A percentile compares a stretch with the other conserved stretches of the same genome.
phyloP scores from a whole-genome alignment of 257 asterid genomes.

The Ocimum tenuiflorum region DNA sequence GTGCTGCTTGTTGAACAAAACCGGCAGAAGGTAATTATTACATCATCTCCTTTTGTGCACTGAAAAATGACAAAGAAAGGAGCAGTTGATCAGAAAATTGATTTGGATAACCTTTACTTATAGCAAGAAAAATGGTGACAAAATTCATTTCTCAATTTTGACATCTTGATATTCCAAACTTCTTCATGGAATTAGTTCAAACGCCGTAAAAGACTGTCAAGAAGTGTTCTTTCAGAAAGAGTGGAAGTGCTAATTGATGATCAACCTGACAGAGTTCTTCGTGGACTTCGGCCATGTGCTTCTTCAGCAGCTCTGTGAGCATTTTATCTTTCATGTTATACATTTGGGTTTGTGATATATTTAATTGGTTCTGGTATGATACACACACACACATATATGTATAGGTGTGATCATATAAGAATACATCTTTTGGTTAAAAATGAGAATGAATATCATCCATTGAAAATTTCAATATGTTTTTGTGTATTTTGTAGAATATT shows the following conservation, averaged over 20 bases:
- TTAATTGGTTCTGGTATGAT: no score
- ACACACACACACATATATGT: no score
- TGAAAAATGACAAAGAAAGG: no score
- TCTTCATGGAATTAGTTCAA: conserved; percentile 39
- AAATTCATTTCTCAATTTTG: background rate
- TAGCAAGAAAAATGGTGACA: background rate
- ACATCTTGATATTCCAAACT: conserved; percentile 9
- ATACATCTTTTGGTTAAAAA: no score
- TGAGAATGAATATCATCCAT: no score
- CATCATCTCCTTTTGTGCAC: background rate
- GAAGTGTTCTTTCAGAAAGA: conserved; percentile 59
- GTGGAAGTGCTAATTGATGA: conserved; percentile 56
- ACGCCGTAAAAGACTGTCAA: conserved; percentile 46
- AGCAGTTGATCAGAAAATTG: no score
- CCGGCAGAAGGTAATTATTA: conserved; percentile 43
- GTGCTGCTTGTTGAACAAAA: conserved; percentile 50
- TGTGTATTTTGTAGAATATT: no score
- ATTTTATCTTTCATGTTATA: conserved; percentile 10
- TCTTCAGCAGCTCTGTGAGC: conserved; percentile 65
- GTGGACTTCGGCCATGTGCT: conserved; percentile 66
- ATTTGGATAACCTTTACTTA: background rate
- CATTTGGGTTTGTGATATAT: conserved; percentile 12
- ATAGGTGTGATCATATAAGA: no score
- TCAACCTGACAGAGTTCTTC: conserved; percentile 56
- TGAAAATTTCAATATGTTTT: no score